Conservation (phyloP, 139 green algal genomes). For the Chlorella sp. region DNA sequence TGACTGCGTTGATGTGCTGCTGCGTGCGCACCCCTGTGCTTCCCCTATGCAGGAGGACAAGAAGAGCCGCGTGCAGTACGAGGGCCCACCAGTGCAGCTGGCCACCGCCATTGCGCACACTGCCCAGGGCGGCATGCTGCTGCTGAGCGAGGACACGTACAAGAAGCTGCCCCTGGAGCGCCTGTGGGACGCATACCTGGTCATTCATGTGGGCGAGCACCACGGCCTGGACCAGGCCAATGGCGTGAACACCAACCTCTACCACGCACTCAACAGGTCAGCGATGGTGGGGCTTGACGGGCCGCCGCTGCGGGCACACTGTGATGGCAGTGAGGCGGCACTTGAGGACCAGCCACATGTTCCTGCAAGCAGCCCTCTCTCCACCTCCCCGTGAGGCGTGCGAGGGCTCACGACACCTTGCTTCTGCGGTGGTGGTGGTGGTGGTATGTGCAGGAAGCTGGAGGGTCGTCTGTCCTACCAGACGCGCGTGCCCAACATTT, state of each 20-base stretch:
- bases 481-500: neutral
- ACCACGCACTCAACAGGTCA: conserved; percentile 30
- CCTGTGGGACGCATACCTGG: conserved; percentile 30
- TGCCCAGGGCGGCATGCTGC: conserved; percentile 33
- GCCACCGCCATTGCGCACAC: conserved; percentile 26
- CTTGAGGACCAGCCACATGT: too few species aligned
- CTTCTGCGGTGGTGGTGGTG: too few species aligned
- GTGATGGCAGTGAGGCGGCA: too few species aligned
- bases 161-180: conserved; percentile 37
- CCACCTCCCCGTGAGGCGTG: too few species aligned
- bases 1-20: too few species aligned
- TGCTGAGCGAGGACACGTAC: conserved; percentile 35
- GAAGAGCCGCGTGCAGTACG: neutral
- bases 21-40: too few species aligned
- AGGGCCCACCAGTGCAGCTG: conserved; percentile 16
- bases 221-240: conserved; percentile 8
- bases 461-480: conserved; percentile 26
- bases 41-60: neutral
- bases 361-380: too few species aligned
- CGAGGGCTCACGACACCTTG: too few species aligned
- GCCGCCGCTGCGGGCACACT: too few species aligned
- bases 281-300: too few species aligned
- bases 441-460: conserved; percentile 11
- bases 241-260: conserved; percentile 23
- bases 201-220: conserved; percentile 36